A percentile compares a stretch with the other conserved stretches of the same genome.
Conservation (phyloP, 2,329 filamentous ascomycete species). For the Fusarium sp. region DNA sequence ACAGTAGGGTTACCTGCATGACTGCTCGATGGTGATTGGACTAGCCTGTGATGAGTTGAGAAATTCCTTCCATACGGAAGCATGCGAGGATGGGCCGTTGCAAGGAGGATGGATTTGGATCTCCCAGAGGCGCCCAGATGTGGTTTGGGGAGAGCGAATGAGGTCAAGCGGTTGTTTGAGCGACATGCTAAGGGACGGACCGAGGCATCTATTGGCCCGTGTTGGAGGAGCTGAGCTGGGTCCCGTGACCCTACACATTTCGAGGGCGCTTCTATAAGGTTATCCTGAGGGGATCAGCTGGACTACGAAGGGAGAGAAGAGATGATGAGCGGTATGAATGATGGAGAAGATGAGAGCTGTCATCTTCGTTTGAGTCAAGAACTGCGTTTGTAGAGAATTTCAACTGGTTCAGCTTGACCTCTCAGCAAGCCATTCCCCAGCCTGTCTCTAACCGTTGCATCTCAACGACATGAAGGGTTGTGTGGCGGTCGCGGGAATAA, state of each 20-base stretch:
- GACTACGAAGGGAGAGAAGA: background rate
- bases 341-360: background rate
- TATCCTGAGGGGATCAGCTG: background rate
- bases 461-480: background rate
- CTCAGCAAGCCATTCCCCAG: background rate
- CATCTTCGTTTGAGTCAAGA: background rate
- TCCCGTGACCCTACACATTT: conserved; percentile 8
- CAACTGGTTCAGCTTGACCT: background rate
- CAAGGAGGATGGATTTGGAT: conserved; percentile 3
- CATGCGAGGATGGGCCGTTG: background rate
- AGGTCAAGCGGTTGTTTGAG: background rate
- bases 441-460: background rate
- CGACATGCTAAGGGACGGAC: conserved; percentile 29
- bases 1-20: background rate
- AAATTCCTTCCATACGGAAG: background rate
- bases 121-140: background rate
- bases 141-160: background rate
- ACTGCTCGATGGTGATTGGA: background rate
- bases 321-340: background rate
- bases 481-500: conserved; percentile 12
- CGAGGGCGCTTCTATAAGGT: background rate
- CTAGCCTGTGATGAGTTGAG: background rate
- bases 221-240: background rate
- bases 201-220: conserved; percentile 14
- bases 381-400: background rate